Base-by-base conservation (phyloP, 2,329 filamentous ascomycete genomes). In the Mariannaea sp. region DNA sequence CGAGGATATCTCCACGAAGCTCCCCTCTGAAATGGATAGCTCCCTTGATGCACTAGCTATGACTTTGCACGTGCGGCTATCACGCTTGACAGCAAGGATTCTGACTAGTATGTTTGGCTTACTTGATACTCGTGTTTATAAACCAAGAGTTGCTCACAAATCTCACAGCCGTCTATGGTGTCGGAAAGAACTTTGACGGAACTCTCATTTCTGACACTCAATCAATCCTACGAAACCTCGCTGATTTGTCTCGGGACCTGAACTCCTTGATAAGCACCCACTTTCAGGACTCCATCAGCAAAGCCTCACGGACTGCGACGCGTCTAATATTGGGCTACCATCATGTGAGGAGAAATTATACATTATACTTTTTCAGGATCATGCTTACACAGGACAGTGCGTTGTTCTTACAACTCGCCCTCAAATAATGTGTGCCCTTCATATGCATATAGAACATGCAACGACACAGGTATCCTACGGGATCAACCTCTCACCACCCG, bases 351-450 rank as follows among this genome's bases (percentile, higher is more conserved):
- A 2, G 0, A n/a, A n/a, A n/a, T n/a, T 9, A 2, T 2, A 5
- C 14, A 13, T 1, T 13, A 3, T 16, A 5, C 7, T 3, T 3
- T 20, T 2, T 3, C 12, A 2, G 4, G 5, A 9, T 27, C 14
- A 5, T 24, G 12, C 49, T 65, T 4, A 62, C 13, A 47, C 16
- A 0, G 5, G 1, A 10, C 8, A 66, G 65, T 69, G 66, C 8
- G 65, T 69, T 0, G 66, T 69, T 3, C 62, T 69, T 8, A 68
- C 66, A 1, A 69, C 66, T 0, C 55, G 66, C 1, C 66, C 66
- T 1, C 65, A 69, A 13, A 68, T 68, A 7, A 69, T 69, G 66
- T 69, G 66, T n/a, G 68, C 67, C 1, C 44, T 71, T 2, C 68
- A 70, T 16, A 69, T 70, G 55, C 65, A 67, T 7, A 68, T 68